Percentiles rank a stretch among this genome's conserved stretches.
Conservation (phyloP, 1,284 basidiomycete species). For the Coriolopsis trogii region DNA sequence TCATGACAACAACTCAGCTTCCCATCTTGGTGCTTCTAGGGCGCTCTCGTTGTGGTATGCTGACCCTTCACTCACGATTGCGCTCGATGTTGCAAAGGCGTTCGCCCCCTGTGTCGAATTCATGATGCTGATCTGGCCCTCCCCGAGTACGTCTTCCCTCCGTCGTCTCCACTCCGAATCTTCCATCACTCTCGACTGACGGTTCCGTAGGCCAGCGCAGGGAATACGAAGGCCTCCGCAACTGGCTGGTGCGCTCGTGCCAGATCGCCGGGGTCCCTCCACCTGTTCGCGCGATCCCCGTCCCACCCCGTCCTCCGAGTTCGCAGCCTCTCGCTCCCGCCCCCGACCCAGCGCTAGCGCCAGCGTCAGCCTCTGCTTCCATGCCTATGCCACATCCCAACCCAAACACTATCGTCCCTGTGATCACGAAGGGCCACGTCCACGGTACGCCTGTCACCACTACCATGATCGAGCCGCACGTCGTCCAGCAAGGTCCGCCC, state of each 20-base stretch:
- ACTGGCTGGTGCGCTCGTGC: constrained; percentile 14
- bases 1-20: neutral
- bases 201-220: constrained; percentile 3
- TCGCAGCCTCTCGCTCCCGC: neutral
- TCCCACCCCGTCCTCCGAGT: neutral
- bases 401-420: no score
- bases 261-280: constrained; percentile 4
- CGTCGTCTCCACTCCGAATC: neutral
- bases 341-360: neutral
- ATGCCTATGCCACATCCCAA: no score
- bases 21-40: constrained; percentile 36
- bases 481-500: no score
- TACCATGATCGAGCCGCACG: no score
- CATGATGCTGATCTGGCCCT: constrained; percentile 70
- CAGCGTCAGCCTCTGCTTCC: no score
- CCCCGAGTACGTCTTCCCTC: constrained; percentile 47
- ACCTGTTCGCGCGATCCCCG: constrained; percentile 3
- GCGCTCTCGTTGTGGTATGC: constrained; percentile 62
- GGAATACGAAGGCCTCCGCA: constrained; percentile 11
- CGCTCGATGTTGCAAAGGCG: constrained; percentile 65
- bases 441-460: no score
- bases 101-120: constrained; percentile 66
- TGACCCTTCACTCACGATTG: constrained; percentile 60
- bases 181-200: neutral
- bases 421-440: no score